Evolutionary conservation across 2,329 filamentous ascomycete genomes (phyloP), one percentile per base, ranked within the genome.

Genomic region (Xylaria hypoxylon): DNA sequence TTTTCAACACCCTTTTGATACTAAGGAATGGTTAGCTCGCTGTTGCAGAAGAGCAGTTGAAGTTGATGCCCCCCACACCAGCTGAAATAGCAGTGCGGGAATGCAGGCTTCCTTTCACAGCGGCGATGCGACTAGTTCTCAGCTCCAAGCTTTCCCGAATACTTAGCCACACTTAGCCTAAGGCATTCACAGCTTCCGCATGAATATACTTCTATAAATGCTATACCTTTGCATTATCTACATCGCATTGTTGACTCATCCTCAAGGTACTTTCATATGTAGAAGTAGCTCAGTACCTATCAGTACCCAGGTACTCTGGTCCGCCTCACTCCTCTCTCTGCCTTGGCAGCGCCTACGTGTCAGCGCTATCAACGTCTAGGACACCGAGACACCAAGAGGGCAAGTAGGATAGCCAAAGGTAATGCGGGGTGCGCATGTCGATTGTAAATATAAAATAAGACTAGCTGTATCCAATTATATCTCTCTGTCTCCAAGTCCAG

Each of bases 321-420:
- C 28, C 28, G 28, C 28, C 48, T 52, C 22, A 26, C 51, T 50
- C 42, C 4, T n/a, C 22, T 40, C 42, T 33, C 35, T 8, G 13
- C 52, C 44, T 31, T 57, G 56, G 48, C 33, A 11, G 19, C 42
- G 7, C 26, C 48, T 17, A 47, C 38, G 55, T 64, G 38, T 53
- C 28, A 3, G 22, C 31, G n/a, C 56, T 48, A 56, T 35, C 17
- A 26, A 59, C 17, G 15, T 55, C 11, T 50, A 1, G 22, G 62
- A 60, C 62, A 61, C 62, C 62, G 57, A 61, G 57, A 31, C 24
- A 24, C 47, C 5, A 61, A 60, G 50, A 19, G 13, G 40, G 35
- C 5, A 38, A 15, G 35, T 15, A 17, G 24, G 44, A 48, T 31
- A 28, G 24, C 5, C 26, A 62, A 38, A 5, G 33, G 33, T 19